Percentiles rank a stretch among this genome's conserved stretches.
Evolutionary conservation across 2,329 filamentous ascomycete species (phyloP).

Genomic region (Paecilomyces sp.): DNA sequence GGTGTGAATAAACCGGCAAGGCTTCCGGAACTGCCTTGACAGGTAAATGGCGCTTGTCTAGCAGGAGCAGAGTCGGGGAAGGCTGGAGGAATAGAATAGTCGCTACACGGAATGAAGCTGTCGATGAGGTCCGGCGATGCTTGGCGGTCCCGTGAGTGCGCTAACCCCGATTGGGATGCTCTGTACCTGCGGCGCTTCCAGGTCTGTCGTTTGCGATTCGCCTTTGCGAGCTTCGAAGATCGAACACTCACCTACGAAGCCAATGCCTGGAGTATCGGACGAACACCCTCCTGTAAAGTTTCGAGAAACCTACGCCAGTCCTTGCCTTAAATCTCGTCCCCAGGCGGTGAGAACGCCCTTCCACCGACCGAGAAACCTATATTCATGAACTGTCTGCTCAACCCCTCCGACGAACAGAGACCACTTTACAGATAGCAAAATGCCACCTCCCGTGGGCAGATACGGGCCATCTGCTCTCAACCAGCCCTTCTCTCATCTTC

Average conservation of each 20-base stretch:
- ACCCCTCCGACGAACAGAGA: conserved; percentile 9
- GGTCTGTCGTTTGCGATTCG: conserved; percentile 13
- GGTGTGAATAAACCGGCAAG: neutral
- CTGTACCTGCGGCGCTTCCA: conserved; percentile 4
- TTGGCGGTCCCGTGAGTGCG: conserved; percentile 18
- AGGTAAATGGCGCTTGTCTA: neutral
- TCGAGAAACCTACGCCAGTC: neutral
- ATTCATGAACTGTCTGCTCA: conserved; percentile 13
- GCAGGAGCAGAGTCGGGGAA: neutral
- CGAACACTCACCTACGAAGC: conserved; percentile 14
- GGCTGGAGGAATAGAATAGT: conserved; percentile 7
- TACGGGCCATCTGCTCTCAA: conserved; percentile 53
- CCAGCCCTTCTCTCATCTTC: conserved; percentile 53
- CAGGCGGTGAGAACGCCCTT: neutral
- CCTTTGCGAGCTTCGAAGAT: conserved; percentile 15
- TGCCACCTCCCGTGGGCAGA: conserved; percentile 54
- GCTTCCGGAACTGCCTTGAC: neutral
- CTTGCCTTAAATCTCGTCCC: neutral
- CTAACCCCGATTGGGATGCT: conserved; percentile 22
- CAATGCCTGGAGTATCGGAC: neutral
- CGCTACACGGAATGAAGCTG: conserved; percentile 13
- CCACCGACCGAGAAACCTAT: conserved; percentile 2
- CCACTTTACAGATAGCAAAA: conserved; percentile 24
- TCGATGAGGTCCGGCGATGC: conserved; percentile 6
- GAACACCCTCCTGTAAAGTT: neutral